Base-by-base conservation (phyloP, 140 eudicot genomes). In the Cichorium intybus region DNA sequence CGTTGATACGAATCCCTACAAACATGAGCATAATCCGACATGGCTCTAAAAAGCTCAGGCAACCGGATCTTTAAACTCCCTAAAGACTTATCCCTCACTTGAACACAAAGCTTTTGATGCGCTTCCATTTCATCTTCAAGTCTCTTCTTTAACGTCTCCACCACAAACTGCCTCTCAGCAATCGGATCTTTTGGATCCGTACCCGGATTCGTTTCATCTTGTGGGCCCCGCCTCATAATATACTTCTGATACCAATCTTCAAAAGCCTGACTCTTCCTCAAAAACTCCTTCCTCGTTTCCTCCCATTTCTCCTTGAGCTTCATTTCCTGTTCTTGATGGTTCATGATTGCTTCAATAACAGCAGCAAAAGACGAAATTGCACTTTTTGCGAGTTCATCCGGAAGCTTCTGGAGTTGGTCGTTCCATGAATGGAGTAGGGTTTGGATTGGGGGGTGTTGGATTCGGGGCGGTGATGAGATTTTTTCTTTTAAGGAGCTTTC, bases 281-380 rank as follows among this genome's bases (percentile, higher is more conserved):
- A n/a, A 26, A 23, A 88, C 60, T 93, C 99, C 62, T 77, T 88
- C 66, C 86, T 83, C 0, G 96, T 85, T 35, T 93, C 99, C 71
- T 88, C 95, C 39, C 88, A 88, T 69, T 74, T 88, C 24, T 88
- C 97, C 74, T 79, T 93, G 34, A 83, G 65, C 82, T 83, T 93
- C 99, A 88, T 93, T 65, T 93, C 99, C 60, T 93, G 94, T 24
- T 93, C 97, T 50, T 88, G 99, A 48, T 93, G 95, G 45, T 74
- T 27, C 47, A 85, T 68, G 20, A 92, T 92, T 64, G 99, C 81
- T 70, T 81, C 80, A 14, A 92, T 83, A 27, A 92, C 95, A 1
- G 96, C 97, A 6, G 85, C 83, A 68, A 88, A 92, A 7, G 96
- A 88, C 0, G 82, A 41, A 45, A 92, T 85, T 0, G 99, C 96